Conservation (phyloP, 106 monocot genomes). For the Vanilla planifolia region DNA sequence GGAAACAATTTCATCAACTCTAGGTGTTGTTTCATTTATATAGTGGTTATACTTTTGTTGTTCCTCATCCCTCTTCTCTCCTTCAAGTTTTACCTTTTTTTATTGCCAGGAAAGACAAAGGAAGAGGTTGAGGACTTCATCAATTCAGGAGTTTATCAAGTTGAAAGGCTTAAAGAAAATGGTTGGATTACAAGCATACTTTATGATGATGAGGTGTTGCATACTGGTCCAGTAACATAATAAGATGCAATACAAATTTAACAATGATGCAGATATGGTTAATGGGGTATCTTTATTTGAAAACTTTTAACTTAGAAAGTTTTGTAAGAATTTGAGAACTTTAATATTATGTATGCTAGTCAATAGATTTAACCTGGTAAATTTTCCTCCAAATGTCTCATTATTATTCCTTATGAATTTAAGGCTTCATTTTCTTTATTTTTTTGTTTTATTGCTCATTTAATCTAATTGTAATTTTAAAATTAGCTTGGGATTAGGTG, state of each 20-base stretch:
- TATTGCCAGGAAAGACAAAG: slow-evolving; percentile 52
- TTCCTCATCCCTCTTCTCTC: background rate
- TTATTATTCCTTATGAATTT: too few relatives aligned
- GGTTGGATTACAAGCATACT: slow-evolving; percentile 86
- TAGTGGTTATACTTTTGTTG: background rate
- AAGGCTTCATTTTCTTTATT: background rate
- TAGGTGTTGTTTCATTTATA: slow-evolving; percentile 34
- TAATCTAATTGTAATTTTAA: too few relatives aligned
- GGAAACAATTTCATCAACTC: slow-evolving; percentile 62
- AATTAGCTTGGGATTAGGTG: too few relatives aligned
- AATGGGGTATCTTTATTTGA: too few relatives aligned
- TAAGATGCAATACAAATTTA: background rate
- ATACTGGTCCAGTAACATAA: slow-evolving; percentile 3
- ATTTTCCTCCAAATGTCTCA: too few relatives aligned
- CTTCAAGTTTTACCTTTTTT: slow-evolving; percentile 4
- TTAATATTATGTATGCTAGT: too few relatives aligned
- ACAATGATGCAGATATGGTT: background rate
- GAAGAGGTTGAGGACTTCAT: slow-evolving; percentile 77
- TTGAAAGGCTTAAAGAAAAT: slow-evolving; percentile 90
- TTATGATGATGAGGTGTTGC: slow-evolving; percentile 92
- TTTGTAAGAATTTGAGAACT: too few relatives aligned
- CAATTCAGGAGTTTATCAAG: slow-evolving; percentile 86
- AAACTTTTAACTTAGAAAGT: too few relatives aligned
- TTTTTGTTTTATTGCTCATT: too few relatives aligned
- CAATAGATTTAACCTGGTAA: too few relatives aligned